Base-by-base conservation (phyloP, 495 filamentous ascomycete genomes). In the Xylaria sp. region DNA sequence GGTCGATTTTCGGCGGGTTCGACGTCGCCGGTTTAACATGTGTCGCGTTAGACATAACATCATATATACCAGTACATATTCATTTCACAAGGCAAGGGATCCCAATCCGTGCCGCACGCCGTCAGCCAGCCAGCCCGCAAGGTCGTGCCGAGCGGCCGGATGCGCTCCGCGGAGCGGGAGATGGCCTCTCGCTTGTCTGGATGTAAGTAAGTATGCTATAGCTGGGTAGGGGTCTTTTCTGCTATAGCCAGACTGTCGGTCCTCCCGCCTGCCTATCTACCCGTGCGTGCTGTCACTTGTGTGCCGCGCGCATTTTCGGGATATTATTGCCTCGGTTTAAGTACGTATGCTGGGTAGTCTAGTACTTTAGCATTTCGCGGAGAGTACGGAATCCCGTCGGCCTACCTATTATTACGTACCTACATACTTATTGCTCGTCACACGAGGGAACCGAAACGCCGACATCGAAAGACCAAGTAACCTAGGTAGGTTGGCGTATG, bases 101-200 rank as follows among this genome's bases (percentile, higher is more conserved):
- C 41, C 41, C 41, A 46, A 24, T 33, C 41, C 19, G 31, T 21
- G 37, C 19, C 24, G 5, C 46, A 5, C 40, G 5, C 46, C 37
- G 40, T 64, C 61, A 48, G 43, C 53, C 53, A 58, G 53, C 41
- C 41, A 43, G 59, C 21, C 62, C 43, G 19, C 48, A 17, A 64
- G 31, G 31, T 65, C 17, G 19, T 9, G 8, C 29, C 31, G 48
- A 40, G n/a, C 33, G 48, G 43, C 64, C 64, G 64, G 64, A 67
- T 67, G 21, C 3, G n/a, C 64, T 67, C 48, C 64, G 35, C 46
- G 31, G 63, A 8, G 11, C 48, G 64, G 64, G 33, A 67, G 64
- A 67, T 35, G 64, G 57, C 33, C 14, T 35, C n/a, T 67, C 21
- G 63, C 26, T 33, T 67, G 33, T 24, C 17, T 1, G 29, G 29